Base-by-base conservation (phyloP, 2,329 filamentous ascomycete species). In the Aureobasidium sp. region DNA sequence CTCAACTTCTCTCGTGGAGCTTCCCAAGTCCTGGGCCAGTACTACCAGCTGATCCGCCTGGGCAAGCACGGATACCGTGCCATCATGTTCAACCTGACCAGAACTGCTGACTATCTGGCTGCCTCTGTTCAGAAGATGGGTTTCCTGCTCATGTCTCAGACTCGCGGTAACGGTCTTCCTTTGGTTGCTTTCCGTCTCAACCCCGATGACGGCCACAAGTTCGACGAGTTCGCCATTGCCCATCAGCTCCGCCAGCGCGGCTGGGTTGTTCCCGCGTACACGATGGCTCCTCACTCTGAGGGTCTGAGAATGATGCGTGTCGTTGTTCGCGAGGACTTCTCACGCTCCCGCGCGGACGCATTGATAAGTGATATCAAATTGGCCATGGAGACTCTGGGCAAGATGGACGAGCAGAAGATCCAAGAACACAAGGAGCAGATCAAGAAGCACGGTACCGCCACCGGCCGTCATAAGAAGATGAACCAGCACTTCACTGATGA, bases 1-100 rank as follows among this genome's bases (percentile, higher is more conserved):
- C 89, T 98, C 67, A 98, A 98, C 85, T 98, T 98, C 85, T 97
- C 93, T 76, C 97, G 97, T 79, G 95, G 95, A 66, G 95, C 95
- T 16, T 94, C 92, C 8, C 95, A 98, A 77, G 93, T 98, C 75
- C 97, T 98, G 68, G 95, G 93, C 33, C 95, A 98, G 81, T 98
- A 98, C 84, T 98, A 98, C 84, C 95, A 98, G 82, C 87, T 98
- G 76, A 97, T 98, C 77, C 93, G 95, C 36, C 90, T 98, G 5
- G 95, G 95, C 68, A 97, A 97, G 87, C 90, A 91, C 69, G 95
- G 95, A 58, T 98, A 97, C 85, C 90, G 92, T 65, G 87, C 91
- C 74, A 97, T 98, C 84, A 98, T 98, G 95, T 87, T 90, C 74
- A 98, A 98, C 82, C 85, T 98, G 68, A 98, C 94, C 29, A 89